Evolutionary conservation across 1,284 basidiomycete genomes (phyloP).

Genomic region (Hypsizygus ulmarius): DNA sequence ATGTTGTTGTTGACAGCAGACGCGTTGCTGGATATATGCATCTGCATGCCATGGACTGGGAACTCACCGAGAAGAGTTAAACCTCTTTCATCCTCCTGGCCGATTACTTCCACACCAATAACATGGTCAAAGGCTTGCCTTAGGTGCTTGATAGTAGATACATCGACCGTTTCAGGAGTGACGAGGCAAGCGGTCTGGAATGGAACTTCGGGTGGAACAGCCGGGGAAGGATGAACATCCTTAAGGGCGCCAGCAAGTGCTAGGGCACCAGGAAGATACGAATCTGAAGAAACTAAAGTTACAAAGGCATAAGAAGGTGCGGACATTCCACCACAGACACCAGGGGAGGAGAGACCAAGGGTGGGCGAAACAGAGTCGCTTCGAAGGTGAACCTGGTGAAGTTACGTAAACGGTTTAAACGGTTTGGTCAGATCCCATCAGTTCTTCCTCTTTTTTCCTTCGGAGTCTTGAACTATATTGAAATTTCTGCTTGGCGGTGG

Average conservation of each 20-base stretch:
- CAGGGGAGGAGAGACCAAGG: conserved; percentile 13
- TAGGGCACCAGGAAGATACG: conserved; percentile 91
- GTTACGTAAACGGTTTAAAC: conserved; percentile 16
- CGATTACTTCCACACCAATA: conserved; percentile 88
- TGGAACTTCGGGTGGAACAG: conserved; percentile 53
- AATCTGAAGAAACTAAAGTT: conserved; percentile 86
- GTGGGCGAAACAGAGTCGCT: conserved; percentile 5
- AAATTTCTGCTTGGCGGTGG: no score
- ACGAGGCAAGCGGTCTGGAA: conserved; percentile 92
- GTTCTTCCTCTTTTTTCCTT: neutral
- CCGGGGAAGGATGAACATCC: conserved; percentile 67
- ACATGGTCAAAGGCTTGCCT: conserved; percentile 83
- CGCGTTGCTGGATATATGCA: conserved; percentile 8
- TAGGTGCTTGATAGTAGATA: conserved; percentile 80
- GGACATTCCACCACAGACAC: conserved; percentile 45
- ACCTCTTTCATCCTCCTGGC: conserved; percentile 59
- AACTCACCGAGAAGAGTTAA: conserved; percentile 81
- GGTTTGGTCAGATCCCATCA: neutral
- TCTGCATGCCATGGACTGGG: neutral
- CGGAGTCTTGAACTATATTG: neutral
- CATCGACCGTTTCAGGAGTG: conserved; percentile 89
- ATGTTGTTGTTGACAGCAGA: neutral
- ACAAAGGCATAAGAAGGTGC: conserved; percentile 73
- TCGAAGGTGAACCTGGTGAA: conserved; percentile 7
- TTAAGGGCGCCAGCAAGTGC: conserved; percentile 80